Conservation (phyloP, 208 protist species). For the Crithidia fasciculata region DNA sequence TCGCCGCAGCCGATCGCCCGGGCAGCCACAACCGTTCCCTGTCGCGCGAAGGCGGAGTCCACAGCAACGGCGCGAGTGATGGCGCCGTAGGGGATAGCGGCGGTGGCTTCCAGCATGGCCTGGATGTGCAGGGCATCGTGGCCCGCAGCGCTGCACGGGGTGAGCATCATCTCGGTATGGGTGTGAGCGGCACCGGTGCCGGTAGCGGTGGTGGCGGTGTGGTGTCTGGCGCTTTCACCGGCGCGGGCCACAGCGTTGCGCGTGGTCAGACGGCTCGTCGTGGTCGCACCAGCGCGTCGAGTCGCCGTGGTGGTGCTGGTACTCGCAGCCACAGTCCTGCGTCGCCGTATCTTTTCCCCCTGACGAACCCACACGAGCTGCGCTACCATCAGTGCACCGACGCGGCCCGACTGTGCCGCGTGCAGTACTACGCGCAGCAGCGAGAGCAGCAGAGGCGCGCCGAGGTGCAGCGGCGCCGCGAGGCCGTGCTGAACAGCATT, state of each 20-base stretch:
- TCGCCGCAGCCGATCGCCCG: conserved; percentile 5
- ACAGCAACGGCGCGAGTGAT: background rate
- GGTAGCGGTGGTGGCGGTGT: background rate
- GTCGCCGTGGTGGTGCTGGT: background rate
- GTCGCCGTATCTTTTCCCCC: conserved; percentile 29
- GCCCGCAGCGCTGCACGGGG: conserved; percentile 9
- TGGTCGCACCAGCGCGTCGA: too few species aligned
- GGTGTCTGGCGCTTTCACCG: background rate
- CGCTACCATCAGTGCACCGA: conserved; percentile 43
- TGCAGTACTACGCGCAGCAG: conserved; percentile 16
- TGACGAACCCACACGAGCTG: conserved; percentile 64
- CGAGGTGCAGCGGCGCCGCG: conserved; percentile 8
- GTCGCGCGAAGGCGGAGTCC: conserved; percentile 3
- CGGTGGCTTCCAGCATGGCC: background rate
- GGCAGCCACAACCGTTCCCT: conserved; percentile 17
- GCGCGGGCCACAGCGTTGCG: too few species aligned
- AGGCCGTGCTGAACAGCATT: background rate
- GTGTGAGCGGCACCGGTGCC: background rate
- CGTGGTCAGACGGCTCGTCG: too few species aligned
- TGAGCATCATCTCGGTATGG: background rate
- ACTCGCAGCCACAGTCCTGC: background rate
- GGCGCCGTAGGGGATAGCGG: background rate
- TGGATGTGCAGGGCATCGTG: conserved; percentile 20
- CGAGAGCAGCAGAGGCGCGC: conserved; percentile 10
- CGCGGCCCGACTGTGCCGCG: conserved; percentile 23